These are phyloP conservation scores for Suhomyces bokatorum DNA, from an alignment of 1,139 yeast genomes.

Conservation along the genomic window DNA sequence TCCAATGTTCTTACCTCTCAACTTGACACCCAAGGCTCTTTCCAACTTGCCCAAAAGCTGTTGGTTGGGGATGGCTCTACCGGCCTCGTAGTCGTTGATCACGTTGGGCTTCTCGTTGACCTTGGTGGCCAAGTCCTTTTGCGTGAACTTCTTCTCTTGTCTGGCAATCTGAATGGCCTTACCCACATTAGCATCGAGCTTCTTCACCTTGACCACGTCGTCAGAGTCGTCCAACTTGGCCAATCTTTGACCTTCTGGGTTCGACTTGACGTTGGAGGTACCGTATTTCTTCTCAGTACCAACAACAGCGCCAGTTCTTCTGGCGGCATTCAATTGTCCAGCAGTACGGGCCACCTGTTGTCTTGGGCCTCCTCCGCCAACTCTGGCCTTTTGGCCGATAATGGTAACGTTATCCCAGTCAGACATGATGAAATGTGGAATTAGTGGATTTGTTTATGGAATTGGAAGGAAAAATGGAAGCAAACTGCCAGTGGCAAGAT, in stretches of 20 bases:
- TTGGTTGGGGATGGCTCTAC: conserved; percentile 95
- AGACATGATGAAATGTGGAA: conserved; percentile 30
- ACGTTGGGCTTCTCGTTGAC: conserved; percentile 95
- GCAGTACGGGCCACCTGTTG: conserved; percentile 77
- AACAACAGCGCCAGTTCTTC: conserved; percentile 85
- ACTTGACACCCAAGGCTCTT: conserved; percentile 89
- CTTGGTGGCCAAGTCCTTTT: conserved; percentile 93
- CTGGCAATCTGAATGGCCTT: conserved; percentile 85
- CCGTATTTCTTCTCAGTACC: conserved; percentile 93
- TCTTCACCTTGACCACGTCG: conserved; percentile 91
- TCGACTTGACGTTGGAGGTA: conserved; percentile 60
- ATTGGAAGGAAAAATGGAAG: not conserved
- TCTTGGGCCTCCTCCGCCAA: conserved; percentile 88
- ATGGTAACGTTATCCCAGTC: conserved; percentile 92
- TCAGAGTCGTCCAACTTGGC: conserved; percentile 92
- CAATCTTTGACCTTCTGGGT: conserved; percentile 92
- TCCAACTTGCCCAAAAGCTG: conserved; percentile 90
- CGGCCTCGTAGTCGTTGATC: conserved; percentile 95
- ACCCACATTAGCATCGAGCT: conserved; percentile 81
- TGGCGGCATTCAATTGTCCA: conserved; percentile 85
- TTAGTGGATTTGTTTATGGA: not conserved
- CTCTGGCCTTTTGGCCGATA: conserved; percentile 85
- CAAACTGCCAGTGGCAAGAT: not conserved
- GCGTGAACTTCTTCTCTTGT: conserved; percentile 85
- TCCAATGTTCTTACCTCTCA: conserved; percentile 95